phyloP scores from a whole-genome alignment of 1,284 basidiomycete species.

The Cryptococcus hybrid region DNA sequence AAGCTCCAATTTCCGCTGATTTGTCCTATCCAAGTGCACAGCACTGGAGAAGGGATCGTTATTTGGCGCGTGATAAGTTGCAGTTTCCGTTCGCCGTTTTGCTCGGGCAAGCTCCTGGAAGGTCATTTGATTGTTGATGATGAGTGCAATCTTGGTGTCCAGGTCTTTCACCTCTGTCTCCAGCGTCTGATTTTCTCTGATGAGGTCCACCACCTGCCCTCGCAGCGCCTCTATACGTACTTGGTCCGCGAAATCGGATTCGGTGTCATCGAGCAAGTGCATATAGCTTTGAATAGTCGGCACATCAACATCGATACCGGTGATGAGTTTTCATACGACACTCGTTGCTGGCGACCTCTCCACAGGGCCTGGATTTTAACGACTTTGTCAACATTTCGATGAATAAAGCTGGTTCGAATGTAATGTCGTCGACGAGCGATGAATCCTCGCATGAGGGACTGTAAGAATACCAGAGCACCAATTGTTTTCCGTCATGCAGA shows the following conservation, averaged over 20 bases:
- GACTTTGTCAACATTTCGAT: conserved; percentile 78
- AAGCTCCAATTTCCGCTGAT: conserved; percentile 87
- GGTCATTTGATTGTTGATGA: conserved; percentile 96
- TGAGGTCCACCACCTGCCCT: conserved; percentile 86
- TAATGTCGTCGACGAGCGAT: conserved; percentile 70
- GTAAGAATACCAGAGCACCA: conserved; percentile 73
- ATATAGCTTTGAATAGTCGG: conserved; percentile 99
- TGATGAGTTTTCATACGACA: conserved; percentile 91
- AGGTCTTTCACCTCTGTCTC: conserved; percentile 92
- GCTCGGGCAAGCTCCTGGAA: conserved; percentile 53
- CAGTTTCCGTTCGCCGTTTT: conserved; percentile 30
- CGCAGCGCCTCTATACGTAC: conserved; percentile 88
- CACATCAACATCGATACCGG: conserved; percentile 91
- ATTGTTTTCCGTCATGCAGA: conserved; percentile 62
- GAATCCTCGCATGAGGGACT: conserved; percentile 82
- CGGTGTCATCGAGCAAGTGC: conserved; percentile 94
- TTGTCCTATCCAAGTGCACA: conserved; percentile 77
- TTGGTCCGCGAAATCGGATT: conserved; percentile 95
- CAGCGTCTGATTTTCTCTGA: conserved; percentile 86
- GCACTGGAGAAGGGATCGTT: conserved; percentile 75
- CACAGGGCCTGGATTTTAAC: conserved; percentile 95
- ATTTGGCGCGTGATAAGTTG: conserved; percentile 33
- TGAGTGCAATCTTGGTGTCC: conserved; percentile 93
- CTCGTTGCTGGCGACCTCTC: conserved; percentile 89
- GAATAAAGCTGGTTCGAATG: conserved; percentile 59